Base-by-base conservation (phyloP, 345 rosid species). In the Eucalyptus pumila region DNA sequence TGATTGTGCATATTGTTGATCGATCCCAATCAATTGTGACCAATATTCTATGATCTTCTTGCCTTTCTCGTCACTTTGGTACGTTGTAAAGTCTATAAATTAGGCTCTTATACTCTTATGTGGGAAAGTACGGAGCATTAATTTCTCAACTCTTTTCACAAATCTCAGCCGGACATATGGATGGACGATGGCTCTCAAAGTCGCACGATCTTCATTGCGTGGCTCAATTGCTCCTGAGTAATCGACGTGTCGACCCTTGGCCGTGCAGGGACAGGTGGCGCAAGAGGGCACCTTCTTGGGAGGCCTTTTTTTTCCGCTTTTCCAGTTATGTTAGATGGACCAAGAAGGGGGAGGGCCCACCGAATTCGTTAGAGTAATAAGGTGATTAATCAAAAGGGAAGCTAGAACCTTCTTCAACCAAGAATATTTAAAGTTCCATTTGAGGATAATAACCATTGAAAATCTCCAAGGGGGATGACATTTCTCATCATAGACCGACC, bases 21-120 rank as follows among this genome's bases (percentile, higher is more conserved):
- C 7, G 1, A 27, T 27, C 69, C 32, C 9, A 0, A 27, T 1
- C 32, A 30, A 27, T 12, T 60, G 69, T 60, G 0, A 58, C 1
- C 7, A 12, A 58, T 16, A 58, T 58, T 11, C 13, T 58, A 10
- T 58, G 6, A 58, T 26, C 65, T 58, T 60, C 16, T 60, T 27
- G 34, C 69, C 34, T 2, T 60, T 60, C 34, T 27, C 4, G 3
- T 27, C 34, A 27, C 34, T 30, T 60, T 27, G n/a, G 15, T 12
- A 13, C n/a, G 15, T 27, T 60, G 15, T 60, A 11, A 58, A 58
- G n/a, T 27, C 65, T 58, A 58, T 26, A 58, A 2, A 58, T 19
- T 26, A 0, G n/a, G 65, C n/a, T 58, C 14, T 0, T 13, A 30
- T 27, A 6, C 32, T 60, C 4, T 27, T 60, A 11, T 12, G 3